A percentile compares a stretch with the other conserved stretches of the same genome.
phyloP scores from a whole-genome alignment of 257 asterid species.

The Ligustrum vulgare region DNA sequence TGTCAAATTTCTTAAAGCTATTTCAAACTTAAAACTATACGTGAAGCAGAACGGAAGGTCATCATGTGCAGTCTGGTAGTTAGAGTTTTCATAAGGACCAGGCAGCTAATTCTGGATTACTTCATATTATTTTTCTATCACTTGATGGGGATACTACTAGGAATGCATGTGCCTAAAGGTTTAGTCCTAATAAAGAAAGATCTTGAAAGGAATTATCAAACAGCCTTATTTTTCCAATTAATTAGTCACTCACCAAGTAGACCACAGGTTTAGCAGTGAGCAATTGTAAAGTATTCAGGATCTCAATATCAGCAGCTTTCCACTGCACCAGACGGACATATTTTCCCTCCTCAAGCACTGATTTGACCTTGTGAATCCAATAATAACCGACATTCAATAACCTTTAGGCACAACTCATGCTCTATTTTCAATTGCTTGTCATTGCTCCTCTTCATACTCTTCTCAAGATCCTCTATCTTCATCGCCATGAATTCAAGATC shows the following conservation, averaged over 20 bases:
- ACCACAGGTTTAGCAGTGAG: slow-evolving; percentile 96
- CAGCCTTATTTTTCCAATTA: neutral
- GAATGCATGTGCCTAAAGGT: neutral
- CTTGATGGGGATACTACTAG: neutral
- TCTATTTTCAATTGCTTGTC: slow-evolving; percentile 94
- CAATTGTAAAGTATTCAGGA: slow-evolving; percentile 90
- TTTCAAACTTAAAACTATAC: neutral
- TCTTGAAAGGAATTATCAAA: neutral
- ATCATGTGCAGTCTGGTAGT: neutral
- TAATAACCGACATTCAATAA: slow-evolving; percentile 33
- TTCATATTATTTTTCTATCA: neutral
- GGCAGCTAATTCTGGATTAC: neutral
- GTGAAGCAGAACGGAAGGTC: neutral
- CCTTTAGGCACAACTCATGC: slow-evolving; percentile 83
- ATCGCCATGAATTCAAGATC: slow-evolving; percentile 87
- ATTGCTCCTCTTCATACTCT: slow-evolving; percentile 99
- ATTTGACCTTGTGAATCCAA: slow-evolving; percentile 57
- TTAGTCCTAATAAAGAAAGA: neutral
- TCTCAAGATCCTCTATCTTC: slow-evolving; percentile 90
- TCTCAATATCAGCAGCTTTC: slow-evolving; percentile 96
- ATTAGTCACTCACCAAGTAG: slow-evolving; percentile 71
- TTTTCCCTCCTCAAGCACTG: slow-evolving; percentile 72
- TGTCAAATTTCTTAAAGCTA: slow-evolving; percentile 2
- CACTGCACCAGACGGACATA: slow-evolving; percentile 89
- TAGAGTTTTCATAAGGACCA: neutral